Evolutionary conservation across 2,329 filamentous ascomycete genomes (phyloP), one percentile per base, ranked within the genome.

Genomic region (Cordyceps militaris): DNA sequence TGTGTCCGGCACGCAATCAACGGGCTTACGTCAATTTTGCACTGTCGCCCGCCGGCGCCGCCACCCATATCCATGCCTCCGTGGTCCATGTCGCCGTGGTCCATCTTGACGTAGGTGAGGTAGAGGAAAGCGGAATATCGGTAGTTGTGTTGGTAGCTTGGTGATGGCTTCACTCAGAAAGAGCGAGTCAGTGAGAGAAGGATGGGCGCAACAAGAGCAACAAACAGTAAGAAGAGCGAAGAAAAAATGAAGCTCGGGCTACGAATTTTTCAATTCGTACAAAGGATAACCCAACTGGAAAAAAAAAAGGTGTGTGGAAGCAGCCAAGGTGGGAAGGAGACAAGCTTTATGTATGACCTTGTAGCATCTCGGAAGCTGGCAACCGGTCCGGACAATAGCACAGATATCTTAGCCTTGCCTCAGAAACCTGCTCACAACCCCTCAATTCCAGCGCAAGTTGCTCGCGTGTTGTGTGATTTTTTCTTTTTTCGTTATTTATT

Each of bases 11-110:
- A n/a, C 7, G n/a, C 6, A 32, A 32, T n/a, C 1, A 5, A 13
- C 13, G 9, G 5, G n/a, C 32, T 50, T 63, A 73, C 72, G 21
- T 71, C 74, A 42, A 78, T 76, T 62, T 76, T 73, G 71, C 74
- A 78, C 13, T 64, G 62, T 34, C 59, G 61, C 34, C 63, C 63
- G 19, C 52, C 62, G 32, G 42, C 34, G 28, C 64, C 42, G 28
- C 64, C 49, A 32, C 64, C 50, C 44, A 56, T 56, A 57, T 63
- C 53, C 62, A 61, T 61, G 59, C 48, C 56, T 46, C 56, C 59
- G 59, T 66, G 59, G 55, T 56, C 59, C 58, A 61, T 61, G 40
- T 55, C 42, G 26, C 50, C 59, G 60, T 48, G 46, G n/a, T 51
- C 48, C 55, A 57, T 57, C 14, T 42, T 23, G 34, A 21, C 32